Evolutionary conservation across 139 green algal genomes (phyloP).

Genomic region (Astrephomene gubernaculifera): DNA sequence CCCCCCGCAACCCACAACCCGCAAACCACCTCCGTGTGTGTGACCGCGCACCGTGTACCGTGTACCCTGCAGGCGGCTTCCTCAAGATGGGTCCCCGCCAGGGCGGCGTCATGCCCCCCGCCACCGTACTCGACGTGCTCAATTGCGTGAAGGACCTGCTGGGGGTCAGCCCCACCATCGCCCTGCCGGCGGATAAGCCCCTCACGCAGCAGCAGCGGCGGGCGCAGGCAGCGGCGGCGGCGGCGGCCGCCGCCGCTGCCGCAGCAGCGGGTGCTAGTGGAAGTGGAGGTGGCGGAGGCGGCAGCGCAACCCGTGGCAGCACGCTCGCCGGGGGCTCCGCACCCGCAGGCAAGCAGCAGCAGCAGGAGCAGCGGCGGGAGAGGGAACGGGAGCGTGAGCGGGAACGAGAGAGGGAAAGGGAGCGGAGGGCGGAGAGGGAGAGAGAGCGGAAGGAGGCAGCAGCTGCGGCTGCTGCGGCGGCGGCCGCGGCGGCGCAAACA

Average conservation of each 20-base stretch:
- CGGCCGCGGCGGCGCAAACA: background rate
- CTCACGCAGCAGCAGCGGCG: slow-evolving; percentile 43
- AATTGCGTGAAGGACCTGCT: slow-evolving; percentile 41
- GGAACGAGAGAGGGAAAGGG: background rate
- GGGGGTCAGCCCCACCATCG: slow-evolving; percentile 6
- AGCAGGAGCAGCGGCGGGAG: background rate
- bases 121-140: slow-evolving; percentile 37
- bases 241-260: background rate
- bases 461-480: background rate
- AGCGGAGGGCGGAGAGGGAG: background rate
- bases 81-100: slow-evolving; percentile 37
- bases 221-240: slow-evolving; percentile 1
- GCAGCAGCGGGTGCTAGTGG: background rate
- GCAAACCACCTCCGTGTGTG: no score
- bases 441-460: background rate
- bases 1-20: no score
- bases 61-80: slow-evolving; percentile 6
- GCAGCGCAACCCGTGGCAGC: background rate
- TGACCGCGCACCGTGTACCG: no score
- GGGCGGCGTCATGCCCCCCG: slow-evolving; percentile 33
- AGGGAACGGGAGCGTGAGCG: slow-evolving; percentile 2
- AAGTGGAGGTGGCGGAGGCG: background rate
- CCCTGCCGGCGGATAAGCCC: slow-evolving; percentile 31
- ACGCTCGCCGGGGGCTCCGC: background rate
- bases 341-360: background rate